Evolutionary conservation across 2,329 filamentous ascomycete genomes (phyloP).

Genomic region (Phialophora macrospora): DNA sequence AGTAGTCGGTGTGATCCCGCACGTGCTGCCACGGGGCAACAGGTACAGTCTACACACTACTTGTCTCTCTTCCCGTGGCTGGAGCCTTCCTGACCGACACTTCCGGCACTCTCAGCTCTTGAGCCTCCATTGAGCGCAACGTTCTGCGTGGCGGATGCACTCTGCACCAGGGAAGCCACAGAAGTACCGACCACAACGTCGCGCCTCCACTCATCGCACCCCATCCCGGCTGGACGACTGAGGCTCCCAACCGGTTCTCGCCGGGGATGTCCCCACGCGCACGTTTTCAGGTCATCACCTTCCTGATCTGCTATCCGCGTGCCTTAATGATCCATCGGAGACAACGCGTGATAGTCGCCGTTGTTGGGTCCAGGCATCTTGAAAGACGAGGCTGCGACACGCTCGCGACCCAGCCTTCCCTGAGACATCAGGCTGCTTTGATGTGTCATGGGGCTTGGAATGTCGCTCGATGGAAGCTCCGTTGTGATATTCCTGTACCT

Average conservation of each 20-base stretch:
- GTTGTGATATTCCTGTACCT: no score
- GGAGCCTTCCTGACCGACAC: not conserved
- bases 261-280: not conserved
- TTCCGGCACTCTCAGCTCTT: no score
- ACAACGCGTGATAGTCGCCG: not conserved
- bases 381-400: conserved; percentile 7
- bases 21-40: not conserved
- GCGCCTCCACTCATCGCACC: no score
- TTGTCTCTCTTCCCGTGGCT: not conserved
- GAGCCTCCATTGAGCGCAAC: no score
- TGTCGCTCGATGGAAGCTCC: no score
- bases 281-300: not conserved
- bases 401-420: not conserved
- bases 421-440: not conserved
- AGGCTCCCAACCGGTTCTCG: not conserved
- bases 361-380: not conserved
- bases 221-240: no score
- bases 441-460: not conserved
- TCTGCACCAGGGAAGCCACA: no score
- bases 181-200: not conserved
- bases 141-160: no score
- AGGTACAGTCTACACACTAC: not conserved
- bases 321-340: not conserved
- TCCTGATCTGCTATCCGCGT: conserved; percentile 4
- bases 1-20: no score